Conservation (phyloP, 129 eudicot species). For the Smallanthus sonchifolius region DNA sequence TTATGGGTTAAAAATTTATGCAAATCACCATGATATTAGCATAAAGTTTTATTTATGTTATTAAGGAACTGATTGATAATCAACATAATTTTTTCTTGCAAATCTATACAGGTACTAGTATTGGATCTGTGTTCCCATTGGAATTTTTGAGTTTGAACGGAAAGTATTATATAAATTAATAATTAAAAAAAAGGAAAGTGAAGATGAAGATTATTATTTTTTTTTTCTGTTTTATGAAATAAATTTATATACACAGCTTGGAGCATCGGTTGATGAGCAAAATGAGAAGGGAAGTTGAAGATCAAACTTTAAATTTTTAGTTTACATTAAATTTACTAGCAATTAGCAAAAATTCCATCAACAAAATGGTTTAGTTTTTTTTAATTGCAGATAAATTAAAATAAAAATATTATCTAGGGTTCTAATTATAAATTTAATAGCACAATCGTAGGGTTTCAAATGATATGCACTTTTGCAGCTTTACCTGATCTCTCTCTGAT, state of each 20-base stretch:
- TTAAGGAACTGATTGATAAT: not conserved
- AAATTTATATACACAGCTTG: not conserved
- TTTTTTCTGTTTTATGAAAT: not conserved
- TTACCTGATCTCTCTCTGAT: conserved; percentile 22
- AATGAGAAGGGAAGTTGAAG: conserved; percentile 4
- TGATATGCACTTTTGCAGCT: conserved; percentile 28
- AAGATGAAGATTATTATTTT: not conserved
- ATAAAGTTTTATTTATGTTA: not conserved
- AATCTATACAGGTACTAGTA: too few species aligned
- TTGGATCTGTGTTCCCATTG: conserved; percentile 1
- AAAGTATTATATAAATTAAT: not conserved
- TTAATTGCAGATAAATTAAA: not conserved
- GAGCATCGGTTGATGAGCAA: not conserved
- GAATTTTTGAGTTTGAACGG: not conserved
- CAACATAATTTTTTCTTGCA: too few species aligned
- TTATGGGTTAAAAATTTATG: too few species aligned
- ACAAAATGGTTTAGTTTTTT: not conserved
- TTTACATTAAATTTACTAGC: not conserved
- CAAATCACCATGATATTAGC: not conserved
- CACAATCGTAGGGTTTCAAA: conserved; percentile 26
- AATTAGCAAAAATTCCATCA: not conserved
- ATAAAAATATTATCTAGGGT: conserved; percentile 19
- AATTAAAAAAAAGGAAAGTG: not conserved
- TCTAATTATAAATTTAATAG: not conserved
- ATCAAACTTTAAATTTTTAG: not conserved